These are phyloP conservation scores for Trichoderma koningii DNA, from an alignment of 2,329 filamentous ascomycete species.

Conservation along the genomic window DNA sequence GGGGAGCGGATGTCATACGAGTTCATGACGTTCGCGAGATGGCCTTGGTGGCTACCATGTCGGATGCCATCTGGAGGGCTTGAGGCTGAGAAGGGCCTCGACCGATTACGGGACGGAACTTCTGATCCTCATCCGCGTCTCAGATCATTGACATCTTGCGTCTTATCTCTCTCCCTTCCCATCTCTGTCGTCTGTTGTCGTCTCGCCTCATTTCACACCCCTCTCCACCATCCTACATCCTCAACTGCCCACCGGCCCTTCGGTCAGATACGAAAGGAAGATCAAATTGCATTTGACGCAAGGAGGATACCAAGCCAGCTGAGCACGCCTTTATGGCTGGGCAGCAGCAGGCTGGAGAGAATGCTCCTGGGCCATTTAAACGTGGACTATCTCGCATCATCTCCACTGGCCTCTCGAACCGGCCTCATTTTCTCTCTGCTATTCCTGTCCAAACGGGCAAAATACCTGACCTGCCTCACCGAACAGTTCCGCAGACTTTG, in stretches of 20 bases:
- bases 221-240: background rate
- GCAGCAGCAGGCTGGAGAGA: background rate
- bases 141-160: background rate
- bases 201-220: background rate
- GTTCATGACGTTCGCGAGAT: conserved; percentile 92
- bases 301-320: background rate
- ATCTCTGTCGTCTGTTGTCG: background rate
- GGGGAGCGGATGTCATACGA: conserved; percentile 86
- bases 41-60: conserved; percentile 79
- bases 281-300: background rate
- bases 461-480: conserved; percentile 22
- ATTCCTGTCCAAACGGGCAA: background rate
- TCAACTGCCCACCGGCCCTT: too few species aligned
- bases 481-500: background rate
- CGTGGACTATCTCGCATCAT: background rate
- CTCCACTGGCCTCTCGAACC: background rate
- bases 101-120: background rate
- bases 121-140: background rate
- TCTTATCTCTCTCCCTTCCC: background rate
- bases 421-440: background rate
- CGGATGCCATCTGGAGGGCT: conserved; percentile 85
- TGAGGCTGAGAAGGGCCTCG: conserved; percentile 27
- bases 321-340: background rate
- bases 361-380: background rate
- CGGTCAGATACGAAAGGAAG: background rate